phyloP scores from a whole-genome alignment of 371 early-diverging fungal species.

The Lichtheimia corymbifera region DNA sequence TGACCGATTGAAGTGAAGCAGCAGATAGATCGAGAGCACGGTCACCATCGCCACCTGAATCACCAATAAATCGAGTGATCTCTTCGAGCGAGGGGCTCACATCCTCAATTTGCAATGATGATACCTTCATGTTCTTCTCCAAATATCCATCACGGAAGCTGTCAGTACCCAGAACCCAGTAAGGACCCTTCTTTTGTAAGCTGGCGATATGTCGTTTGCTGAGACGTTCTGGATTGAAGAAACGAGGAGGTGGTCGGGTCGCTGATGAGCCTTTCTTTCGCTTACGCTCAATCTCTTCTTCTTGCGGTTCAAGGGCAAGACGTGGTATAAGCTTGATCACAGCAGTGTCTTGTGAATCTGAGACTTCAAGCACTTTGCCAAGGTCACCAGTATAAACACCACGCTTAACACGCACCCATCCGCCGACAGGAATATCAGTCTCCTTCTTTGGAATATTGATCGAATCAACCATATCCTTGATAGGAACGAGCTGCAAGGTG shows the following conservation, averaged over 20 bases:
- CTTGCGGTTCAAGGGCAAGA: slow-evolving; percentile 56
- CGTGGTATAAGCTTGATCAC: slow-evolving; percentile 92
- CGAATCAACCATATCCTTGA: slow-evolving; percentile 95
- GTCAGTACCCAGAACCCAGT: slow-evolving; percentile 80
- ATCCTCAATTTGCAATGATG: slow-evolving; percentile 72
- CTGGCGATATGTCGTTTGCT: slow-evolving; percentile 50
- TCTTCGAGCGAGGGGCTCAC: slow-evolving; percentile 94
- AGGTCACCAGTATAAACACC: slow-evolving; percentile 97
- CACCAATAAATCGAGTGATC: slow-evolving; percentile 81
- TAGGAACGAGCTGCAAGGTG: slow-evolving; percentile 87
- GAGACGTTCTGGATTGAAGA: slow-evolving; percentile 75
- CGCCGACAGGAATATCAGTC: slow-evolving; percentile 71
- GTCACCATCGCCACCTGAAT: slow-evolving; percentile 59
- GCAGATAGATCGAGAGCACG: slow-evolving; percentile 55
- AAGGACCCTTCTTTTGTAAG: slow-evolving; percentile 58
- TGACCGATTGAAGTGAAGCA: slow-evolving; percentile 46
- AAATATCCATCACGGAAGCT: slow-evolving; percentile 88
- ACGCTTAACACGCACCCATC: slow-evolving; percentile 93
- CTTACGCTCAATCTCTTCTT: slow-evolving; percentile 43
- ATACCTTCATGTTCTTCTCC: slow-evolving; percentile 85
- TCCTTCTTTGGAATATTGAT: slow-evolving; percentile 77
- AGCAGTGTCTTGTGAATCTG: slow-evolving; percentile 79
- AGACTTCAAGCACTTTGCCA: slow-evolving; percentile 83
- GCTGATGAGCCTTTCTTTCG: slow-evolving; percentile 54
- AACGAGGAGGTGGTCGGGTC: slow-evolving; percentile 62